Evolutionary conservation across 1,284 basidiomycete species (phyloP), one percentile per base, ranked within the genome.

Genomic region (Pisolithus thermaeus): DNA sequence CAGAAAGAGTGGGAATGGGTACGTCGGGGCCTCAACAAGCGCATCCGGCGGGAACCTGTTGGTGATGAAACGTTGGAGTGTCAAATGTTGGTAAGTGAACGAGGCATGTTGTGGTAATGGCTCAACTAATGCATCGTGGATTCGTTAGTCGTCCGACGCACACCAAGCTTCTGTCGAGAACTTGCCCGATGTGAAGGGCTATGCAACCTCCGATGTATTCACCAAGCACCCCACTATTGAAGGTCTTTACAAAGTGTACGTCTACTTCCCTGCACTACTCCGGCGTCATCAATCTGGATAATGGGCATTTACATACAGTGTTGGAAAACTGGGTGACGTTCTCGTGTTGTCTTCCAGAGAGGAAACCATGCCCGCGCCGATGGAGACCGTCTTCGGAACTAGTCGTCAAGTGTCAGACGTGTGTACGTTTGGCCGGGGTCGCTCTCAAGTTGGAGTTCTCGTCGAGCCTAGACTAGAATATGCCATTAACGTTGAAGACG

Each of bases 181-280:
- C 44, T 25, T 73, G 4, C 52, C 58, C 1, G 65, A 71, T 35
- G 56, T 58, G 9, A 54, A 53, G 38, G 72, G 70, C 7, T 73
- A 71, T 47, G 61, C 65, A 7, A 70, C 63, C 14, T 61, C 60
- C 6, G 72, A 73, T 46, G 51, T 62, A 6, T 73, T 62, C 36
- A 47, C 57, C 40, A 57, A 57, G 16, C 70, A 72, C 46, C 70
- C 70, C 2, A 64, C 63, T 7, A 61, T 68, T 1, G 48, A 56
- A 23, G 55, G 56, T 4, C 18, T 66, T 3, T 68, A 53, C 64
- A 74, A 66, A 58, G 55, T 76, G 76, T 76, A 52, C 0, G 66
- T 41, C 28, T 36, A 39, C 11, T 14, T 20, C 3, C 20, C 28
- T 22, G 4, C 11, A 7, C 18, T 3, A 6, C 20, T 14, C 16